Evolutionary conservation across 2,329 filamentous ascomycete species (phyloP).

Genomic region (Neophaeococcomyces aloes): DNA sequence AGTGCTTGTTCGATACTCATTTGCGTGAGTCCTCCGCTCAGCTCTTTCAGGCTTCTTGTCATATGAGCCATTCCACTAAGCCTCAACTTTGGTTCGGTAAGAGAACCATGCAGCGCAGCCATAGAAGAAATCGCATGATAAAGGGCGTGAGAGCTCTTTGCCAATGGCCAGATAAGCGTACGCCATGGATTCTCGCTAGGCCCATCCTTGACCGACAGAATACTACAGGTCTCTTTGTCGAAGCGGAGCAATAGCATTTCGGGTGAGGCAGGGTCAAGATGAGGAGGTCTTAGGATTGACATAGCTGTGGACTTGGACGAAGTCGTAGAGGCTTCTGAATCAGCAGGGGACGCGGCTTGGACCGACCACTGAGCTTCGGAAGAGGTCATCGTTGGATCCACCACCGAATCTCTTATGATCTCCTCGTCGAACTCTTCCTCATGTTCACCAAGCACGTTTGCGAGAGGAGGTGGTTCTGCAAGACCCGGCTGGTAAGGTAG

Average conservation of each 20-base stretch:
- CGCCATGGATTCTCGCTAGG: constrained; percentile 61
- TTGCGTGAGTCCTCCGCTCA: constrained; percentile 50
- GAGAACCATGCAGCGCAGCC: constrained; percentile 51
- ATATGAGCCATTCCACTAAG: constrained; percentile 59
- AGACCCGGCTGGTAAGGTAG: constrained; percentile 21
- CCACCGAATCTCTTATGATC: constrained; percentile 32
- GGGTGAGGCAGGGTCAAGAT: constrained; percentile 42
- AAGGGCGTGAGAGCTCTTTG: constrained; percentile 52
- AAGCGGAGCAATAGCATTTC: constrained; percentile 55
- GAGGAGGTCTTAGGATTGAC: constrained; percentile 31
- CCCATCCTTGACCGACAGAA: constrained; percentile 61
- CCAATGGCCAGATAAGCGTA: constrained; percentile 59
- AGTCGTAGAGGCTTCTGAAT: constrained; percentile 25
- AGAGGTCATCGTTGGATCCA: constrained; percentile 4
- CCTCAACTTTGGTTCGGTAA: constrained; percentile 44
- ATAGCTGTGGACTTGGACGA: constrained; percentile 23
- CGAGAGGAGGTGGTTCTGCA: constrained; percentile 11
- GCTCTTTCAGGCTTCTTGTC: constrained; percentile 50
- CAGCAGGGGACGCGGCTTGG: constrained; percentile 25
- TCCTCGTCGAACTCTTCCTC: constrained; percentile 49
- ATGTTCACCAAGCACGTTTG: constrained; percentile 18
- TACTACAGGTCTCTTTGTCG: constrained; percentile 56
- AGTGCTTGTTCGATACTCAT: constrained; percentile 50
- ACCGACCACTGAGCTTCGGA: constrained; percentile 11
- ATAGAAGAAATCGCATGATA: constrained; percentile 59